Evolutionary conservation across 2,329 filamentous ascomycete genomes (phyloP), one percentile per base, ranked within the genome.

Genomic region (Trichoderma harzianum): DNA sequence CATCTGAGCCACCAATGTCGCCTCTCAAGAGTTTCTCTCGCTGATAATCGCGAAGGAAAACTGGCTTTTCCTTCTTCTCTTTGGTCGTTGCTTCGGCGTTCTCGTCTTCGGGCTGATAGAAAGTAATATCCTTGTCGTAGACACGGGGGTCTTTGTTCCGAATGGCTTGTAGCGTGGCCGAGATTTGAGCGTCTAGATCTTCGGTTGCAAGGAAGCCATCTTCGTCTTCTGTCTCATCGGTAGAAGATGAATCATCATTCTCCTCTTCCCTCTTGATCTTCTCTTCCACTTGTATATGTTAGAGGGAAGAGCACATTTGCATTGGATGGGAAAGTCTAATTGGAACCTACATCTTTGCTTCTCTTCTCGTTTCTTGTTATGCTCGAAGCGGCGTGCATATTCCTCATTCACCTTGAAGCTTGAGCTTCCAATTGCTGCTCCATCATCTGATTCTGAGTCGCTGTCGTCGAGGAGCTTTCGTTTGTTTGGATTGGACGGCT

Each of bases 351-450:
- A 81, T 78, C 88, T 87, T 18, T 94, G 91, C 74, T 90, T 84
- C 80, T 99, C 96, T 79, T 97, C 95, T 72, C 95, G 89, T 84
- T 97, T 97, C 85, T 98, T 98, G 84, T 99, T 99, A 83, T 98
- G 88, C 81, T 99, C 96, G 77, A 97, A 98, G 53, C 93, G 88
- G 76, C 89, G 90, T 57, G 96, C 96, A 81, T 91, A 99, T 67
- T 97, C 93, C 80, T 94, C 86, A 82, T 99, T 98, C 82, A 99
- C 91, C 80, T 92, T 94, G 80, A 98, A 88, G 70, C 84, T 84
- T 55, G 81, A 79, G 71, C 80, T 79, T 55, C 80, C 81, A 70
- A 86, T 76, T 14, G 77, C 75, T 24, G 79, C 80, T 64, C 83
- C 83, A 74, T 84, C 81, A 61, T 84, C 83, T 12, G 82, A 82